Base-by-base conservation (phyloP, 2,329 filamentous ascomycete genomes). In the Ophiobolus disseminans region DNA sequence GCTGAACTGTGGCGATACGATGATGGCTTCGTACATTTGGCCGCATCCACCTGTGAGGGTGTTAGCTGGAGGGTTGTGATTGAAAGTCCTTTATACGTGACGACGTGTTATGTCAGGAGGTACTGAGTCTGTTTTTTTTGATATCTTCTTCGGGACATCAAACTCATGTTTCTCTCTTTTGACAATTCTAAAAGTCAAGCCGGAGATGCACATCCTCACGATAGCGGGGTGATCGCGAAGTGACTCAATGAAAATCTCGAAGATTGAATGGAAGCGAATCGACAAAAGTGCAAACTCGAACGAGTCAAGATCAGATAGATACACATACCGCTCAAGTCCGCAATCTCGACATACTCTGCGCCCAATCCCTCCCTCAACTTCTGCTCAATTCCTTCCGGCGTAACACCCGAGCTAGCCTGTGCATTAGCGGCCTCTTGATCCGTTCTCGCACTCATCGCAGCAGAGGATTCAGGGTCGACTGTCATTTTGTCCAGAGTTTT, bases 261-360 rank as follows among this genome's bases (percentile, higher is more conserved):
- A n/a, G n/a, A n/a, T n/a, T n/a, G n/a, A n/a, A n/a, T n/a, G n/a
- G n/a, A n/a, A n/a, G n/a, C n/a, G n/a, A n/a, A n/a, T n/a, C n/a
- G n/a, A 32, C 23, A 26, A 11, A 26, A 26, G 7, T 26, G 23
- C 23, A 26, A 26, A 6, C 7, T 7, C 23, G 30, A 14, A 3
- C 4, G n/a, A 32, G 30, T 7, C n/a, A n/a, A n/a, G n/a, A n/a
- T n/a, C 47, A 40, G 16, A 14, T 19, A 35, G 1, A 11, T 13
- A 26, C 14, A 70, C 79, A 50, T 83, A 96, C 92, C 93, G 57
- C 91, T 96, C 80, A 96, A 86, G 76, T 97, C 93, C 57, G 90
- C 88, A 62, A 97, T 91, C 65, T 94, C 87, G 56, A 96, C 91
- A 76, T 95, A 84, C 21, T 82, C 80, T 17, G 91, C 91, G 48